Conservation (phyloP, 1,284 basidiomycete genomes). For the Psilocybe mexicana region DNA sequence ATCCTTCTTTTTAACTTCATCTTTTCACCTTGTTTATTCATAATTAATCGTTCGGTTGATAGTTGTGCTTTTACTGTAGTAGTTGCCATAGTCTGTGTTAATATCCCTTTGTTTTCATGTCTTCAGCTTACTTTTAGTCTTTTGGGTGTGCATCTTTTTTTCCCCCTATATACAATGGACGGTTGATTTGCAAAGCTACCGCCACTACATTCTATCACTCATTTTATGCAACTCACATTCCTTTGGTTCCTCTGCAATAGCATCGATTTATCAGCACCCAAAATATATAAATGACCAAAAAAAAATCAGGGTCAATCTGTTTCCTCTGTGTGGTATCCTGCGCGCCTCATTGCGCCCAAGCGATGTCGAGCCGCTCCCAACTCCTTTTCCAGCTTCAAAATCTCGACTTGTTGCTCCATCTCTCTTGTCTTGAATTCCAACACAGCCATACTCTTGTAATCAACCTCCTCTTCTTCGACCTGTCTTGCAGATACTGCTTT, state of each 20-base stretch:
- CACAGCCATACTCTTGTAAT: slow-evolving; percentile 91
- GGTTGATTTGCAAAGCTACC: slow-evolving; percentile 6
- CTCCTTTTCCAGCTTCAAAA: slow-evolving; percentile 95
- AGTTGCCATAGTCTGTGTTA: slow-evolving; percentile 14
- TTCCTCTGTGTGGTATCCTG: slow-evolving; percentile 86
- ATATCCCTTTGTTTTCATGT: slow-evolving; percentile 13
- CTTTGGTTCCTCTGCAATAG: slow-evolving; percentile 7
- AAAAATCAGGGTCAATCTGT: slow-evolving; percentile 48
- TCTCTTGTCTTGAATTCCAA: slow-evolving; percentile 97
- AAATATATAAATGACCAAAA: slow-evolving; percentile 13
- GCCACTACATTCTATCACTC: slow-evolving; percentile 10
- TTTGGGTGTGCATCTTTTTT: slow-evolving; percentile 12
- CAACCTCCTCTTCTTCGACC: slow-evolving; percentile 76
- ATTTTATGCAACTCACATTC: slow-evolving; percentile 8
- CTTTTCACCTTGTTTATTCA: slow-evolving; percentile 8
- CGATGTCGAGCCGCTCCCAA: slow-evolving; percentile 85
- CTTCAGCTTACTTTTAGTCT: slow-evolving; percentile 15
- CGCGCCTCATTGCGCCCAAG: slow-evolving; percentile 87
- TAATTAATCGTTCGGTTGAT: slow-evolving; percentile 1
- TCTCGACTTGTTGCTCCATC: slow-evolving; percentile 99
- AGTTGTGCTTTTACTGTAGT: slow-evolving; percentile 25
- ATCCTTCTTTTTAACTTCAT: slow-evolving; percentile 17
- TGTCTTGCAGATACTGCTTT: slow-evolving; percentile 91
- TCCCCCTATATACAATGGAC: slow-evolving; percentile 20
- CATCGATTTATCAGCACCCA: slow-evolving; percentile 19